Conservation (phyloP, 192 early-diverging fungal species). For the Lobosporangium transversale region DNA sequence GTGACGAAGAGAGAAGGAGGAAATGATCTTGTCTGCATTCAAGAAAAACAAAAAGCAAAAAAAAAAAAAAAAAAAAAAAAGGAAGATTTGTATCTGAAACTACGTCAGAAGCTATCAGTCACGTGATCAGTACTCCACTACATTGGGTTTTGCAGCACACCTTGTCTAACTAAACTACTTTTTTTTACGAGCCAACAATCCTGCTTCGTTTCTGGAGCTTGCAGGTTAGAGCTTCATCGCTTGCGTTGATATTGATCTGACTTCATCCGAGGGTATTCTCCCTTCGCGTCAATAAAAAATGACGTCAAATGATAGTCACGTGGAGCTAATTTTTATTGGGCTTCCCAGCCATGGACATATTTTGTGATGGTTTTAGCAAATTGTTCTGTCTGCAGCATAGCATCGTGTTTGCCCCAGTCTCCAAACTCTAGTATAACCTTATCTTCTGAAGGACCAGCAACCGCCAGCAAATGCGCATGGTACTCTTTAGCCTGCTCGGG, state of each 20-base stretch:
- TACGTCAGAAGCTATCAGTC: not conserved
- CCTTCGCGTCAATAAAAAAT: too few species aligned
- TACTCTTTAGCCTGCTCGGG: slow-evolving; percentile 63
- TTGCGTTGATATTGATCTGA: too few species aligned
- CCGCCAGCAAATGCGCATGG: slow-evolving; percentile 37
- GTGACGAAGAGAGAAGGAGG: slow-evolving; percentile 8
- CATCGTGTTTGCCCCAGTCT: slow-evolving; percentile 47
- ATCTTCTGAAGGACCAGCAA: slow-evolving; percentile 10
- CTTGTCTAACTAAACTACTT: too few species aligned
- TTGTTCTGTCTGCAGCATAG: slow-evolving; percentile 43
- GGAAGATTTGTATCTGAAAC: not conserved
- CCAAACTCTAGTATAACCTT: slow-evolving; percentile 38
- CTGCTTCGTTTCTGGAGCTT: too few species aligned
- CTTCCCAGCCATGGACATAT: slow-evolving; percentile 17
- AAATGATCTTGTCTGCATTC: slow-evolving; percentile 13
- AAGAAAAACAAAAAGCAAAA: not conserved
- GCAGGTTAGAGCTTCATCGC: too few species aligned
- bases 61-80: slow-evolving; percentile 6
- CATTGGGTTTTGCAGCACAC: too few species aligned
- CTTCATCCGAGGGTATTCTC: too few species aligned
- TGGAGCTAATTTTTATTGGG: too few species aligned
- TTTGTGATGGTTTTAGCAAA: slow-evolving; percentile 30
- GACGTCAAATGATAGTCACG: too few species aligned
- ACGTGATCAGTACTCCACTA: too few species aligned
- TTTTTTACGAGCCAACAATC: too few species aligned